phyloP scores from a whole-genome alignment of 1,139 yeast species.

The Martiniozyma asiatica region DNA sequence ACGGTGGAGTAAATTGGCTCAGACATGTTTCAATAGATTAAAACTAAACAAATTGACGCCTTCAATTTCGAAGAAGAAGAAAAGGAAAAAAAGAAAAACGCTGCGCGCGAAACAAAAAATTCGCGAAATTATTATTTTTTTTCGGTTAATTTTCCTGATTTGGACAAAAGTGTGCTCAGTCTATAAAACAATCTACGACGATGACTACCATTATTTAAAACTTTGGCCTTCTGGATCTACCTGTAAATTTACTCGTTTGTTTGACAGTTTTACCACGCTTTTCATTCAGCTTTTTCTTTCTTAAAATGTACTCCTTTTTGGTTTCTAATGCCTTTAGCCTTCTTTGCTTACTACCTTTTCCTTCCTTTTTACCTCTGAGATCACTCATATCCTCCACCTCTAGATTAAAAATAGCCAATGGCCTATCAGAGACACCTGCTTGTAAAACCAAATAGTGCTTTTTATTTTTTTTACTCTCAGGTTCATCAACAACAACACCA shows the following conservation, averaged over 20 bases:
- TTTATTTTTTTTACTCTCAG: conserved; percentile 83
- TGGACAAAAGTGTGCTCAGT: too few species aligned
- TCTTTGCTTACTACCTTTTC: conserved; percentile 33
- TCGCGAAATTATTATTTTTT: too few species aligned
- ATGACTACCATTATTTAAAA: too few species aligned
- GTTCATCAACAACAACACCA: conserved; percentile 87
- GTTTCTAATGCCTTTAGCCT: conserved; percentile 53
- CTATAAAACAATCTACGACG: too few species aligned
- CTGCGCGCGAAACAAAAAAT: too few species aligned
- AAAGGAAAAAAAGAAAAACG: too few species aligned
- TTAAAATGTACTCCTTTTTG: conserved; percentile 65
- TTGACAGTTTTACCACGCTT: conserved; percentile 88
- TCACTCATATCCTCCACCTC: conserved; percentile 45
- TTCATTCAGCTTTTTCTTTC: conserved; percentile 91
- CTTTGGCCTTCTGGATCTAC: conserved; percentile 80
- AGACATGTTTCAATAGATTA: conserved; percentile 2
- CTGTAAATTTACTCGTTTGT: conserved; percentile 82
- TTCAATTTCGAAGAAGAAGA: too few species aligned
- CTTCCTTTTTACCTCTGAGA: conserved; percentile 21
- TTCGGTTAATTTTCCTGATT: too few species aligned
- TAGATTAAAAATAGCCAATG: conserved; percentile 66
- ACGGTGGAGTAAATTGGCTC: conserved; percentile 29
- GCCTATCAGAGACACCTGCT: conserved; percentile 68
- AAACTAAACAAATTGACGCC: too few species aligned
- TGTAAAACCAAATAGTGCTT: conserved; percentile 83